phyloP scores from a whole-genome alignment of 768 basidiomycete species.

The Trametes elegans region DNA sequence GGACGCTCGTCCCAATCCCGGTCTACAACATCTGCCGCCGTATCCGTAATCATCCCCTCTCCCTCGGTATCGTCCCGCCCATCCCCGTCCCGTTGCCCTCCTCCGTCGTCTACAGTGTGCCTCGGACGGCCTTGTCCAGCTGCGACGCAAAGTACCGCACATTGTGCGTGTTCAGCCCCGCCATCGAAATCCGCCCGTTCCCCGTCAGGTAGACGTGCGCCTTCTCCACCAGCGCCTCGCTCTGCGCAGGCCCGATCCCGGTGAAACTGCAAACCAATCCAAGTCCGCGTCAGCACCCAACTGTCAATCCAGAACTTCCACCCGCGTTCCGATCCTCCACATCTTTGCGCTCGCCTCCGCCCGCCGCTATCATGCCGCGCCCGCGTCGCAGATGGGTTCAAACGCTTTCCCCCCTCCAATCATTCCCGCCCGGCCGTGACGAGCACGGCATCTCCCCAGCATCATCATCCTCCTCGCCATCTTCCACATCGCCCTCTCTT shows the following conservation, averaged over 20 bases:
- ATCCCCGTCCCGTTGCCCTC: not conserved
- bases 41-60: not conserved
- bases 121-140: constrained; percentile 66
- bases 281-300: constrained; percentile 22
- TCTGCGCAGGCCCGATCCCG: constrained; percentile 67
- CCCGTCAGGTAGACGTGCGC: constrained; percentile 83
- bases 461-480: not conserved
- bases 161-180: constrained; percentile 81
- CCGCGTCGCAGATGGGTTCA: constrained; percentile 10
- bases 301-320: not conserved
- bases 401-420: constrained; percentile 12
- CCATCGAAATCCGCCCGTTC: constrained; percentile 94
- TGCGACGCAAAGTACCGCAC: constrained; percentile 70
- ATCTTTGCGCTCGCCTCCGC: not conserved
- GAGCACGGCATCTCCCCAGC: constrained; percentile 3
- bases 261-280: constrained; percentile 60
- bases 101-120: constrained; percentile 32
- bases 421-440: constrained; percentile 2
- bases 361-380: constrained; percentile 9
- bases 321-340: not conserved
- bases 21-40: constrained; percentile 3
- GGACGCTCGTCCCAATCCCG: not conserved
- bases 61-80: not conserved
- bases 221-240: constrained; percentile 63
- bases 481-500: not conserved